Evolutionary conservation across 2,329 filamentous ascomycete genomes (phyloP), one percentile per base, ranked within the genome.

Genomic region (Aschersonia sp.): DNA sequence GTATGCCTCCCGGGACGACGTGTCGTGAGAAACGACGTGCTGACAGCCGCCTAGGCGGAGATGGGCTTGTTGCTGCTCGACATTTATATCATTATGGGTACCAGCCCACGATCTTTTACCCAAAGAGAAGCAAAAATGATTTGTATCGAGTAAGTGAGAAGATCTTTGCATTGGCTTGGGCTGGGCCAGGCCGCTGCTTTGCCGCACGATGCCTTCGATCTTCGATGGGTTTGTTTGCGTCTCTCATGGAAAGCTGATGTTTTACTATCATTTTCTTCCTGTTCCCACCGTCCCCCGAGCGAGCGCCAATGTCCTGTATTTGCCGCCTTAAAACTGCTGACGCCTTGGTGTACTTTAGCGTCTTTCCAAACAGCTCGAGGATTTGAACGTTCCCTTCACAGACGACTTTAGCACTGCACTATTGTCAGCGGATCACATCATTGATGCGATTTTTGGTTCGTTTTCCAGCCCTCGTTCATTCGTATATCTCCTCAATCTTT

Each of bases 31-130:
- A 6, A 30, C 30, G 8, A 42, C 44, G n/a, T 42, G 31, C 42
- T 43, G 30, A 42, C 37, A 30, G 11, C 5, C 76, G 75, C 42
- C 33, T 47, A 89, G 87, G 92, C 52, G 92, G 92, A 39, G 92
- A 98, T 64, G 92, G 92, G 2, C 78, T 98, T 4, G 92, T 98
- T 31, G 89, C 90, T 44, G 92, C 92, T 47, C 81, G 92, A 30
- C 92, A 98, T 65, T 76, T 98, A 5, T 80, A 79, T 61, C 85
- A 95, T 60, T 97, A 94, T 62, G 90, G 92, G 52, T 98, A 97
- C 66, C 76, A 78, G 30, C 89, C 90, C 4, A 83, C 79, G 7
- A 73, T 98, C 43, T 97, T 92, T 69, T 97, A 94, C 59, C 92
- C 92, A 1, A 97, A 97, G 65, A 79, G 87, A 48, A 82, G 83